Conservation (phyloP, 768 basidiomycete genomes). For the Floccularia luteovirens region DNA sequence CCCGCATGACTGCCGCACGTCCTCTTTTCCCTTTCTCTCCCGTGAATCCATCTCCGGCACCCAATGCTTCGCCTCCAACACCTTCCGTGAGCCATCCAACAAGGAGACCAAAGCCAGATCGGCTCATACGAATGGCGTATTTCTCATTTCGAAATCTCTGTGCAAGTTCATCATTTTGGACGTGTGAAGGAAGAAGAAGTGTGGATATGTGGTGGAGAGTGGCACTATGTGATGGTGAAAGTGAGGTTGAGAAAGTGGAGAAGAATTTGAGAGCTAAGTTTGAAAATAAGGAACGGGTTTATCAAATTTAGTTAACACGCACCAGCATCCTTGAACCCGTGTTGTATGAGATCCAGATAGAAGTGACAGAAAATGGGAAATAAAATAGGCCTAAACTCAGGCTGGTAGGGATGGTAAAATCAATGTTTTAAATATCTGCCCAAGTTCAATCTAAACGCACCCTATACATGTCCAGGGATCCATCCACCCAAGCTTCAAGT, state of each 20-base stretch:
- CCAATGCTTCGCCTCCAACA: constrained; percentile 77
- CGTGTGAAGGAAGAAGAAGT: constrained; percentile 75
- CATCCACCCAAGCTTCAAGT: constrained; percentile 84
- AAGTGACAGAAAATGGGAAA: constrained; percentile 98
- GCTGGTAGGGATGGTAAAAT: constrained; percentile 33
- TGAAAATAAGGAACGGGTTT: constrained; percentile 6
- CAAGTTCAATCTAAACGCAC: too few relatives aligned
- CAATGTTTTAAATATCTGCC: too few relatives aligned
- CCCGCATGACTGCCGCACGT: constrained; percentile 83
- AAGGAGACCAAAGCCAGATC: constrained; percentile 86
- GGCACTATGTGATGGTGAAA: constrained; percentile 57
- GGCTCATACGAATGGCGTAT: constrained; percentile 83
- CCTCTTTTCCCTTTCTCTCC: constrained; percentile 81
- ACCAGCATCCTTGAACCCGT: constrained; percentile 89
- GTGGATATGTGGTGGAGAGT: constrained; percentile 76
- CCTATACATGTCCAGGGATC: constrained; percentile 86
- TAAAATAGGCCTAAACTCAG: constrained; percentile 87
- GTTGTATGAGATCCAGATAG: constrained; percentile 89
- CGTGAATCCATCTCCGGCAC: constrained; percentile 70
- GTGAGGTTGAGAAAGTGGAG: constrained; percentile 56
- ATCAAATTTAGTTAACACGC: constrained; percentile 15
- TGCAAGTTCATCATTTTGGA: constrained; percentile 75
- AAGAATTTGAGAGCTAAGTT: constrained; percentile 67
- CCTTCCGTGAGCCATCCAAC: constrained; percentile 97
- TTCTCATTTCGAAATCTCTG: constrained; percentile 86